These are phyloP conservation scores for Aspergillus sojae DNA, from an alignment of 2,329 filamentous ascomycete species.

Conservation along the genomic window DNA sequence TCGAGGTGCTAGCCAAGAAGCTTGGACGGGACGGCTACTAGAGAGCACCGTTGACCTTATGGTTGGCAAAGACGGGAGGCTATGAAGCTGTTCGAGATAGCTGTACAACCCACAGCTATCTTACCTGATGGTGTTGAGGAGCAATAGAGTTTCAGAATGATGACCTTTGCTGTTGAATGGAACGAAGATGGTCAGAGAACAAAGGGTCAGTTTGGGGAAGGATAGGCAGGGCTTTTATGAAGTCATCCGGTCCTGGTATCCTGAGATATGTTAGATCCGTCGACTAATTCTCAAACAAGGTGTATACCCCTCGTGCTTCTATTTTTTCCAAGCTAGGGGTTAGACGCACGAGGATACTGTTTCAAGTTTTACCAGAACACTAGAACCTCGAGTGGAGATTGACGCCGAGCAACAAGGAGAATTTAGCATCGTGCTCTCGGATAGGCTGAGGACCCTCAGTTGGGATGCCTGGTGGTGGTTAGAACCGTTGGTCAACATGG, in stretches of 20 bases:
- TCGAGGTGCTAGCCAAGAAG: not conserved
- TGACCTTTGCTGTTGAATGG: constrained; percentile 12
- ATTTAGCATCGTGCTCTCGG: constrained; percentile 5
- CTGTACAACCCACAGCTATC: not conserved
- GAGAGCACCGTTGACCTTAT: not conserved
- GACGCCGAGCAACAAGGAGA: constrained; percentile 11
- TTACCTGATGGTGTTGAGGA: not conserved
- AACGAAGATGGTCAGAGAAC: constrained; percentile 8
- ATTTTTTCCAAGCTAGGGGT: constrained; percentile 15
- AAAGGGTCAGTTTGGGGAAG: constrained; percentile 7
- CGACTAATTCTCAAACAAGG: constrained; percentile 12
- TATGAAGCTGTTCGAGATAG: not conserved
- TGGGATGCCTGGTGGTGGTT: constrained; percentile 9
- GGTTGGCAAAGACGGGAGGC: not conserved
- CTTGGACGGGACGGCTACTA: not conserved
- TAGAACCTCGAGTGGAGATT: constrained; percentile 16
- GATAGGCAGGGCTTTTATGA: constrained; percentile 18
- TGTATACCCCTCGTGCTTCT: constrained; percentile 14
- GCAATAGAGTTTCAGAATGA: not conserved
- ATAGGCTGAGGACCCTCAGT: constrained; percentile 10
- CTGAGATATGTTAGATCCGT: constrained; percentile 2
- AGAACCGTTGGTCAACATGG: constrained; percentile 9
- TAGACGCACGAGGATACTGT: constrained; percentile 11
- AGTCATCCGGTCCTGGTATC: constrained; percentile 11
- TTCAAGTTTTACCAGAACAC: constrained; percentile 11